Percentiles rank a stretch among this genome's conserved stretches.
Evolutionary conservation across 495 filamentous ascomycete species (phyloP).

Genomic region (Penicillium malachiteum): DNA sequence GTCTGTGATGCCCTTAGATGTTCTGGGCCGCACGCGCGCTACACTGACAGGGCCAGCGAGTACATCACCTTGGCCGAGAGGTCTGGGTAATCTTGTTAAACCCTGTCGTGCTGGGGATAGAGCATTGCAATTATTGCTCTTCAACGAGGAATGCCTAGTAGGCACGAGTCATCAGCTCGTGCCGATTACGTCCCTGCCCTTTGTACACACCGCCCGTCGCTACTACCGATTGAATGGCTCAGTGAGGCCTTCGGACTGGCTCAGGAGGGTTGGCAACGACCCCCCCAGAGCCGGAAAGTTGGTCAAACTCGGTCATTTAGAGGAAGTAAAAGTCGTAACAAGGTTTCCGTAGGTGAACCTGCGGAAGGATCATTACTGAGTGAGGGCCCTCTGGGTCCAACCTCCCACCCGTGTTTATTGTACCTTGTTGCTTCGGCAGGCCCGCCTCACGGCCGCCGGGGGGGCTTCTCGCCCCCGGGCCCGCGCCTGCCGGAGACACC

Average conservation of each 20-base stretch:
- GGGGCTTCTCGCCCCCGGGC: conserved; percentile 17
- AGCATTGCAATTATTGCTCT: conserved; percentile 81
- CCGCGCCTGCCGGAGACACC: conserved; percentile 35
- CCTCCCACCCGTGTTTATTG: conserved; percentile 29
- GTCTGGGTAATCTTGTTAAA: conserved; percentile 75
- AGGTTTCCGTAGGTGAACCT: conserved; percentile 75
- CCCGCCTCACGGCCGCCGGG: conserved; percentile 20
- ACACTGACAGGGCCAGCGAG: conserved; percentile 56
- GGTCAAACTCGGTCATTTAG: conserved; percentile 72
- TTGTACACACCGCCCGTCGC: conserved; percentile 66
- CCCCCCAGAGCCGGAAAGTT: conserved; percentile 66
- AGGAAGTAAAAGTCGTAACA: conserved; percentile 75
- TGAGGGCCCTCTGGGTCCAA: conserved; percentile 25
- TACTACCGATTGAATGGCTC: conserved; percentile 76
- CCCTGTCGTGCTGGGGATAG: conserved; percentile 74
- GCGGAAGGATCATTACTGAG: conserved; percentile 66
- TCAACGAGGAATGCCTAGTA: conserved; percentile 65
- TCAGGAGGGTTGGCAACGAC: conserved; percentile 62
- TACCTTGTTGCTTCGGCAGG: conserved; percentile 46
- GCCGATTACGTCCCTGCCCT: conserved; percentile 64
- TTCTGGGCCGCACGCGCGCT: conserved; percentile 71
- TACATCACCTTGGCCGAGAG: conserved; percentile 67
- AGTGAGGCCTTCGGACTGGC: conserved; percentile 71
- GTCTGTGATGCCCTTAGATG: conserved; percentile 72
- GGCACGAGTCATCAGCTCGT: conserved; percentile 59